A percentile compares a stretch with the other conserved stretches of the same genome.
These are phyloP conservation scores for Fusarium staphyleae DNA, from an alignment of 2,329 filamentous ascomycete genomes.

Conservation along the genomic window DNA sequence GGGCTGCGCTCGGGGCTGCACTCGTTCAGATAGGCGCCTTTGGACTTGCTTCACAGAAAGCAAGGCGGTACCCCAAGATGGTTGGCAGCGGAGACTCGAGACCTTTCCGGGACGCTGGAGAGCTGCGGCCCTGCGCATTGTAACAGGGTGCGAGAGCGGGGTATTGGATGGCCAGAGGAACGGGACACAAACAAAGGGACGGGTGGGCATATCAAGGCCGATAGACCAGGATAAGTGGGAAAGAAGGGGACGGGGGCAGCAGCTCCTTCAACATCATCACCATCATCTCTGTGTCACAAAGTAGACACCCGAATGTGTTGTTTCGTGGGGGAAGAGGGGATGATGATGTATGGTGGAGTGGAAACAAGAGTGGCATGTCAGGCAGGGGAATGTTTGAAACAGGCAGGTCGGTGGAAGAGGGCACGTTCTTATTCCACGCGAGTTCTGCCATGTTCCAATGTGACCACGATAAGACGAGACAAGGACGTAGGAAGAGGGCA, in stretches of 20 bases:
- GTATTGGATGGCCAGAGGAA: conserved; percentile 20
- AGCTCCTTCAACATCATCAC: conserved; percentile 8
- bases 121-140: conserved; percentile 35
- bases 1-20: no score
- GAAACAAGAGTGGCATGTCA: conserved; percentile 22
- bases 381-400: conserved; percentile 30
- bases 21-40: conserved; percentile 23
- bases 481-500: conserved; percentile 4
- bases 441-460: not conserved
- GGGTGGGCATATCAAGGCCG: conserved; percentile 30
- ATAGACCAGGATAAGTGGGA: conserved; percentile 14
- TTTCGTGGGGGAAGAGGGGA: conserved; percentile 18
- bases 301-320: conserved; percentile 22
- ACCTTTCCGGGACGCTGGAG: conserved; percentile 33
- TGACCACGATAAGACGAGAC: no score
- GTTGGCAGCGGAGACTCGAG: conserved; percentile 32
- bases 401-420: conserved; percentile 32
- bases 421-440: conserved; percentile 5
- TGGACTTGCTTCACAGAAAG: conserved; percentile 21
- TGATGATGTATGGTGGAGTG: conserved; percentile 20
- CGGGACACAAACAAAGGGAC: conserved; percentile 14
- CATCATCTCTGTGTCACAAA: conserved; percentile 19
- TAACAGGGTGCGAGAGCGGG: conserved; percentile 30
- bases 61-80: conserved; percentile 29
- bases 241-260: conserved; percentile 11